phyloP scores from a whole-genome alignment of 495 filamentous ascomycete genomes.

The Aspergillus asperescens region DNA sequence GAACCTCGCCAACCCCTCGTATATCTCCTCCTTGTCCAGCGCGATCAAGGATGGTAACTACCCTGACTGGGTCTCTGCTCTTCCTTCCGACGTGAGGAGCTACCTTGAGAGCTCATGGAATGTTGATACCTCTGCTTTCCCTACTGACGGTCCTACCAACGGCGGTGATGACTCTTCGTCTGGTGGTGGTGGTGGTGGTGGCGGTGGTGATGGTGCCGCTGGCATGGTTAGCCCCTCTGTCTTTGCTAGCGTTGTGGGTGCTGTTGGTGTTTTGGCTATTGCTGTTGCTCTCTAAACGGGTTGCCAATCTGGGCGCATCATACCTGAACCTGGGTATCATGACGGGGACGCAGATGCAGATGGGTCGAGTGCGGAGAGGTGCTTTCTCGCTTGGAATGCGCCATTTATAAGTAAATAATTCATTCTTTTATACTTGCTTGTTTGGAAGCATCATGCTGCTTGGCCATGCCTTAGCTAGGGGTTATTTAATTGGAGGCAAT shows the following conservation, averaged over 20 bases:
- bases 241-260: not conserved
- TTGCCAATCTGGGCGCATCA: no score
- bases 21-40: not conserved
- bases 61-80: not conserved
- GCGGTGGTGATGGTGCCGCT: not conserved
- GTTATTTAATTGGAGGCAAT: no score
- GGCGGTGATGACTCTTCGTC: not conserved
- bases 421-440: no score
- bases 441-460: no score
- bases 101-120: not conserved
- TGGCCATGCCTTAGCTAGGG: no score
- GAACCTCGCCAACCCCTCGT: not conserved
- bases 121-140: not conserved
- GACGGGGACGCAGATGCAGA: no score
- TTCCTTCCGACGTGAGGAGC: not conserved
- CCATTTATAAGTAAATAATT: no score
- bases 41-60: not conserved
- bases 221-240: slow-evolving; percentile 1
- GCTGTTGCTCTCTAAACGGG: not conserved
- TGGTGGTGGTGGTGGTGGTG: not conserved
- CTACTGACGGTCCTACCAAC: not conserved
- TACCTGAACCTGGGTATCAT: no score
- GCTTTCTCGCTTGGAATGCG: no score
- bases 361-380: no score
- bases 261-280: not conserved